A percentile compares a stretch with the other conserved stretches of the same genome.
Evolutionary conservation across 805 yeast genomes (phyloP).

Genomic region (Debaryomyces tyrocola): DNA sequence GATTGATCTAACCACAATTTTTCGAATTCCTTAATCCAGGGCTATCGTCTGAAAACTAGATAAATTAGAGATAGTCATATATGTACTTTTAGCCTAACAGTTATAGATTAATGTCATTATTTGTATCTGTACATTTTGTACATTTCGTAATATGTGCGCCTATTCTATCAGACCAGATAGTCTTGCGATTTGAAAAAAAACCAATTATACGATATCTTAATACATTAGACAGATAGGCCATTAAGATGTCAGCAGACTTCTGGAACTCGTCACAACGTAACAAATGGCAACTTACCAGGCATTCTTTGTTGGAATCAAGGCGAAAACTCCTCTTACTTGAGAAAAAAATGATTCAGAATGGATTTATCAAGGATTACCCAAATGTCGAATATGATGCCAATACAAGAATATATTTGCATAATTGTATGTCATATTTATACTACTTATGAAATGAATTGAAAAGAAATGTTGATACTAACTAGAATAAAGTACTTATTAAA

Average conservation of each 20-base stretch:
- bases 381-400: slow-evolving; percentile 54
- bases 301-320: slow-evolving; percentile 51
- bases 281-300: slow-evolving; percentile 79
- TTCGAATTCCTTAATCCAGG: no score
- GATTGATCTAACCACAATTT: neutral
- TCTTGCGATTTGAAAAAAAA: no score
- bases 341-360: slow-evolving; percentile 43
- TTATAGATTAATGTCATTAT: no score
- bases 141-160: no score
- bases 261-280: slow-evolving; percentile 83
- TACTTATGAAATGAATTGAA: neutral
- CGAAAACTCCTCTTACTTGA: slow-evolving; percentile 40
- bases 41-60: neutral
- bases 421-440: slow-evolving; percentile 22
- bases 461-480: slow-evolving; percentile 2
- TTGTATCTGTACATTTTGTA: no score
- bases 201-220: no score
- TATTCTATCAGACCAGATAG: no score
- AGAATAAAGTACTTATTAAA: slow-evolving; percentile 51
- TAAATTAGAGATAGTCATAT: neutral
- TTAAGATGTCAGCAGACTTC: slow-evolving; percentile 73
- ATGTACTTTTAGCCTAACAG: neutral
- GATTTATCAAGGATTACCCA: slow-evolving; percentile 43
- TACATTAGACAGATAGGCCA: no score
- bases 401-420: slow-evolving; percentile 77